Base-by-base conservation (phyloP, 2,329 filamentous ascomycete species). In the Fusarium incarnatum region DNA sequence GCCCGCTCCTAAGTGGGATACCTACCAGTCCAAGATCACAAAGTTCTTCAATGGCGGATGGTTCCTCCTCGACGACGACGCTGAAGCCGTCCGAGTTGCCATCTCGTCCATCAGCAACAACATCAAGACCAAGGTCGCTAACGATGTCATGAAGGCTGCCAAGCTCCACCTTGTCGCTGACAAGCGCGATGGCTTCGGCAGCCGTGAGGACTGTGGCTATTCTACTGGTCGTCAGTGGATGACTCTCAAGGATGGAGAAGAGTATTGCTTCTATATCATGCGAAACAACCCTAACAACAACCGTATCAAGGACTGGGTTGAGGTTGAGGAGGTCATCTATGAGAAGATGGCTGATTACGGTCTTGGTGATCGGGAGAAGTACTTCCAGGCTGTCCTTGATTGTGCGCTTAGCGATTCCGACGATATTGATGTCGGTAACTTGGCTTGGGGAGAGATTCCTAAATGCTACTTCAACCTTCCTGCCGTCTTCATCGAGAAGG, bases 221-320 rank as follows among this genome's bases (percentile, higher is more conserved):
- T 44, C 52, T 5, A 10, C 56, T 5, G 65, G 67, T 8, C 65
- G 67, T 5, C 65, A 70, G 46, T 70, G 67, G 67, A 42, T 70
- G 25, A 27, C 42, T 20, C 66, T 70, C 32, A 62, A 62, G 37
- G 34, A 56, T 2, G 67, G 54, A 1, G 54, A 67, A 2, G 62
- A 67, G 11, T 67, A 70, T 25, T 70, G 66, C 47, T 70, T 69
- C 25, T 70, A 70, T n/a, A 54, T 70, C 11, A 64, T 63, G 67
- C 60, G 58, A 7, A 52, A 52, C 22, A 52, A 52, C 3, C 48
- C 48, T 8, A 52, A 52, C 32, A 40, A 40, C 18, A 40, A 67
- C 49, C 42, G 55, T 7, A 40, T 46, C 15, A 27, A 57, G 0
- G 48, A 64, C 15, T 63, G 56, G 60, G 44, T 62, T 12, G 61